These are phyloP conservation scores for Chamaecyparis obtusa DNA, from an alignment of 75 land plant genomes.

Conservation along the genomic window DNA sequence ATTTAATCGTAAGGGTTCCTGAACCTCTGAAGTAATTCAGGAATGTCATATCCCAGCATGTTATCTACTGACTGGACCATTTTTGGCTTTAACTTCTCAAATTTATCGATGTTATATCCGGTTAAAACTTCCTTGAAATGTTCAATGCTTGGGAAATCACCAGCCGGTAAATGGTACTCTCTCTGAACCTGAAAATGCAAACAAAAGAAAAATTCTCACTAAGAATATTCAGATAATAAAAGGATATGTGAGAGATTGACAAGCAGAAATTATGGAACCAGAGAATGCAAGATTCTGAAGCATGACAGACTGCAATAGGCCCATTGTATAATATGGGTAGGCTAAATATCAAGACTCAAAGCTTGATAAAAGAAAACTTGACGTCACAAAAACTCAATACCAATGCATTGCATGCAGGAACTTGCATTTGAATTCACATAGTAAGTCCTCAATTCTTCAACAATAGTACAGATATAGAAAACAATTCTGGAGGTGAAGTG, in stretches of 20 bases:
- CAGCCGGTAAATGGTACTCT: constrained; percentile 80
- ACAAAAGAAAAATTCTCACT: not conserved
- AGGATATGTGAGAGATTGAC: not conserved
- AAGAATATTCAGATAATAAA: not conserved
- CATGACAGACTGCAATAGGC: not conserved
- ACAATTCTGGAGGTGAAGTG: too few species aligned
- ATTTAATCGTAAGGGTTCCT: constrained; percentile 80
- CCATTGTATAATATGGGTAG: not conserved
- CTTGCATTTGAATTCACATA: not conserved
- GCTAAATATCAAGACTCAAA: not conserved
- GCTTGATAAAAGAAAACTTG: not conserved
- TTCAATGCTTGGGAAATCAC: constrained; percentile 88
- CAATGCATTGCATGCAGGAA: not conserved
- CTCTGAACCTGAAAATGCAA: constrained; percentile 51
- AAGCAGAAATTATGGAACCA: not conserved
- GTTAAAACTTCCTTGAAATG: constrained; percentile 69
- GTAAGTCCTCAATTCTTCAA: not conserved
- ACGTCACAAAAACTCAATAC: not conserved
- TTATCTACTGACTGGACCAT: constrained; percentile 92
- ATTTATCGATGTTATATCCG: constrained; percentile 84
- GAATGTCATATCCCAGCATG: constrained; percentile 94
- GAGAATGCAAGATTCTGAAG: not conserved
- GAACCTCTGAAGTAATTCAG: constrained; percentile 81
- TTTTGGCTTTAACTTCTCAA: constrained; percentile 91
- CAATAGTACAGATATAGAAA: not conserved